Percentiles rank a stretch among this genome's conserved stretches.
phyloP scores from a whole-genome alignment of 2,329 filamentous ascomycete species.

The Cladophialophora chaetospira region DNA sequence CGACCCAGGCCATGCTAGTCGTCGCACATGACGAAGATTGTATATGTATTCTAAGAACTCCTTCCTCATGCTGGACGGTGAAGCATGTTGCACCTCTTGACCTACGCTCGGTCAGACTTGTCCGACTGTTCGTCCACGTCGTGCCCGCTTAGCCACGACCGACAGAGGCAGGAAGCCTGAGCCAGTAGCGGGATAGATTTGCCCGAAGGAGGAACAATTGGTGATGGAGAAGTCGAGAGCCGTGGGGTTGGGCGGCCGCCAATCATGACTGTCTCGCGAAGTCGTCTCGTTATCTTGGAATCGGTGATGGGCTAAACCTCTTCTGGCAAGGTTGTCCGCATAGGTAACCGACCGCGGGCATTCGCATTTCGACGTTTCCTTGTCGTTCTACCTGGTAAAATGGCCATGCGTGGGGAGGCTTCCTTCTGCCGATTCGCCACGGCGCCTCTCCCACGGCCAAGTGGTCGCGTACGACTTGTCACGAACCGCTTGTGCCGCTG shows the following conservation, averaged over 20 bases:
- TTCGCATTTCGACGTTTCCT: slow-evolving; percentile 7
- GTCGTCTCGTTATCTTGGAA: slow-evolving; percentile 15
- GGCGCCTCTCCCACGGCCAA: too few species aligned
- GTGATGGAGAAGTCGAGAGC: not conserved
- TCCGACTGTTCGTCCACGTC: too few species aligned
- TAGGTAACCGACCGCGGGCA: slow-evolving; percentile 18
- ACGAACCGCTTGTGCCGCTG: slow-evolving; percentile 23
- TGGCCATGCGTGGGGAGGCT: not conserved
- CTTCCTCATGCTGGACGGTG: too few species aligned
- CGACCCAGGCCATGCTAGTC: not conserved
- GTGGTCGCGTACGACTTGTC: slow-evolving; percentile 6
- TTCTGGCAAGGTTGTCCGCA: slow-evolving; percentile 28
- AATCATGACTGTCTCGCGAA: slow-evolving; percentile 8
- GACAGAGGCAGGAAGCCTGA: not conserved
- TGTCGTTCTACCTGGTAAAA: not conserved
- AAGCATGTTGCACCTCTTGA: too few species aligned
- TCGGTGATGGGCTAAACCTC: slow-evolving; percentile 9
- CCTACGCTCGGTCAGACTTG: too few species aligned
- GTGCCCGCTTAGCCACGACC: too few species aligned
- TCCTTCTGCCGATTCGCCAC: not conserved
- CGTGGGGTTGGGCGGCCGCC: slow-evolving; percentile 5
- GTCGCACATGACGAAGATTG: not conserved
- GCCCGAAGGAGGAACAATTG: slow-evolving; percentile 25
- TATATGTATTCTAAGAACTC: not conserved
- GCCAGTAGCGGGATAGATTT: slow-evolving; percentile 25